Evolutionary conservation across 2,329 filamentous ascomycete genomes (phyloP), one percentile per base, ranked within the genome.

Genomic region (Paracoccidioides brasiliensis): DNA sequence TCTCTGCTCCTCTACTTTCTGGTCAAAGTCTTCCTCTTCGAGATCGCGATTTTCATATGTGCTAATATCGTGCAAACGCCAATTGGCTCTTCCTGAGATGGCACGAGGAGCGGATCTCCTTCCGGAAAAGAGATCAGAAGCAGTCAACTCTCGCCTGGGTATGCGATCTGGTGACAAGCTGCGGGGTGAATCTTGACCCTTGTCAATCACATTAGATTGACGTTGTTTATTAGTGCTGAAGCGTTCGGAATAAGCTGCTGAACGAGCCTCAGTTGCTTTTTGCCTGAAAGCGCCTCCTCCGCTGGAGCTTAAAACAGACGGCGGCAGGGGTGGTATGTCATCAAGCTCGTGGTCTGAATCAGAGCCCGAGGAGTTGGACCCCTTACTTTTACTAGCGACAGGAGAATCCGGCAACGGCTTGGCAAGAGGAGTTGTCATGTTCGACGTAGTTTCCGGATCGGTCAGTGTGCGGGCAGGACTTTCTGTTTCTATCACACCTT

Each of bases 391-490:
- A 15, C 62, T 67, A 6, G 63, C 63, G 53, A 67, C 60, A 14
- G 72, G 66, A n/a, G 70, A 69, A 58, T 73, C 71, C 28, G 69
- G 69, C n/a, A 74, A 59, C 40, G 78, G 77, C 55, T 73, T 70
- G 5, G 75, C 79, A 54, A 80, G 71, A 33, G 79, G 79, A 15
- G 79, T 81, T 14, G 78, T 73, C 64, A 80, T 72, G 60, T 79
- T 80, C 1, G 79, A 81, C 14, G 74, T 74, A 63, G 73, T 78
- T 57, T 80, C 78, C 9, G 64, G 57, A 32, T 74, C 71, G 33
- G 66, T 60, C 28, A 66, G 64, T 10, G 62, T 49, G 57, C 63
- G 64, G 64, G 57, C 64, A 59, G 67, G 61, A 28, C 63, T 63
- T 57, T 69, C 67, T 22, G 66, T 67, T 50, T 72, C 72, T 55